These are phyloP conservation scores for Mortierella hygrophila DNA, from an alignment of 192 early-diverging fungal species.

Conservation along the genomic window DNA sequence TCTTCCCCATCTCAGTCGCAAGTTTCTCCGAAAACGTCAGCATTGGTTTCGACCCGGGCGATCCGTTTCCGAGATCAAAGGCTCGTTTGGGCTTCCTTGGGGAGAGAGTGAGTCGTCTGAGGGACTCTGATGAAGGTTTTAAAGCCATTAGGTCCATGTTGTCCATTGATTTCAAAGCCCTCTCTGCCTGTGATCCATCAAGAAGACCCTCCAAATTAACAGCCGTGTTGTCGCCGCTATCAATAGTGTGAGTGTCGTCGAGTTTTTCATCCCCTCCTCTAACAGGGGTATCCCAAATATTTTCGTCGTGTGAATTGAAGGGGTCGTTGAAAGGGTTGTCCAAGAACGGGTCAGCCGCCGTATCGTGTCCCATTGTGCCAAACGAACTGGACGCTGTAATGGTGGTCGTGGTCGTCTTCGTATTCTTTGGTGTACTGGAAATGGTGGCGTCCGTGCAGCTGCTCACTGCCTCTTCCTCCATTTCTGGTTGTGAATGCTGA, in stretches of 20 bases:
- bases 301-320: constrained; percentile 5
- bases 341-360: not conserved
- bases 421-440: not conserved
- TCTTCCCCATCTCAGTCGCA: constrained; percentile 8
- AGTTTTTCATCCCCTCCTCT: not conserved
- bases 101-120: constrained; percentile 32
- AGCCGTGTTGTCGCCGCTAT: not conserved
- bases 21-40: constrained; percentile 31
- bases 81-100: constrained; percentile 26
- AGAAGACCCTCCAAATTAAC: no score
- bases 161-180: constrained; percentile 6
- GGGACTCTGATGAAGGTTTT: constrained; percentile 32
- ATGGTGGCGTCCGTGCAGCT: not conserved
- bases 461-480: not conserved
- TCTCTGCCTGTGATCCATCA: not conserved
- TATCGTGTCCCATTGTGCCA: not conserved
- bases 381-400: not conserved
- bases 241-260: not conserved
- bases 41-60: not conserved
- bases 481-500: not conserved
- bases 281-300: not conserved
- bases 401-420: not conserved
- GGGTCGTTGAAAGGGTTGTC: constrained; percentile 7
- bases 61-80: not conserved
- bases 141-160: constrained; percentile 11